A percentile compares a stretch with the other conserved stretches of the same genome.
Evolutionary conservation across 2,329 filamentous ascomycete species (phyloP).

Genomic region (Botryosphaeria dothidea): DNA sequence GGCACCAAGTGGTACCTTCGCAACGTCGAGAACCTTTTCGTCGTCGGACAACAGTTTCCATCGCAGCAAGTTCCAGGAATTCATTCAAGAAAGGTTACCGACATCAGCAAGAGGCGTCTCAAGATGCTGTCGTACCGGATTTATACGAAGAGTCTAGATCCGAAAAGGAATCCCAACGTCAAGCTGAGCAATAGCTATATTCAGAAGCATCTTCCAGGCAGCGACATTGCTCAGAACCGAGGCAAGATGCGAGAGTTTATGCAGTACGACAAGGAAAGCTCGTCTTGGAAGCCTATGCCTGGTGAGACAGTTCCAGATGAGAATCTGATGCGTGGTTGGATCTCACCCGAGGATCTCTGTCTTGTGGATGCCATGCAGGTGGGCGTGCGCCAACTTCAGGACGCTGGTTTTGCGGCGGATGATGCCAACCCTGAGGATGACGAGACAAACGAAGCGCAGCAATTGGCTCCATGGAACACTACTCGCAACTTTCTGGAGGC

Average conservation of each 20-base stretch:
- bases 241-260: slow-evolving; percentile 98
- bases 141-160: slow-evolving; percentile 72
- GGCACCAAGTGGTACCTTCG: slow-evolving; percentile 81
- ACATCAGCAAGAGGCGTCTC: slow-evolving; percentile 92
- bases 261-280: slow-evolving; percentile 81
- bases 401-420: slow-evolving; percentile 78
- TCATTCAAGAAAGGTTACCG: slow-evolving; percentile 92
- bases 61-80: slow-evolving; percentile 90
- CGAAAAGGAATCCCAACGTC: slow-evolving; percentile 62
- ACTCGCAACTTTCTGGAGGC: slow-evolving; percentile 96
- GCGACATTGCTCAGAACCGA: slow-evolving; percentile 91
- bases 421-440: slow-evolving; percentile 64
- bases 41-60: slow-evolving; percentile 91
- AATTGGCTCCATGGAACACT: slow-evolving; percentile 93
- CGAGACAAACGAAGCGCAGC: slow-evolving; percentile 71
- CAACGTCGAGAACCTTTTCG: slow-evolving; percentile 86
- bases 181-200: slow-evolving; percentile 72
- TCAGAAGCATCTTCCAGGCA: slow-evolving; percentile 79
- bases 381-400: slow-evolving; percentile 84
- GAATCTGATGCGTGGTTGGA: slow-evolving; percentile 77
- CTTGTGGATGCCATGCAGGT: slow-evolving; percentile 96
- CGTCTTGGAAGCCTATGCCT: slow-evolving; percentile 74
- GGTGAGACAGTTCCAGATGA: slow-evolving; percentile 79
- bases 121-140: slow-evolving; percentile 95
- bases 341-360: slow-evolving; percentile 94